A percentile compares a stretch with the other conserved stretches of the same genome.
These are phyloP conservation scores for Salix brachista DNA, from an alignment of 345 rosid genomes.

Conservation along the genomic window DNA sequence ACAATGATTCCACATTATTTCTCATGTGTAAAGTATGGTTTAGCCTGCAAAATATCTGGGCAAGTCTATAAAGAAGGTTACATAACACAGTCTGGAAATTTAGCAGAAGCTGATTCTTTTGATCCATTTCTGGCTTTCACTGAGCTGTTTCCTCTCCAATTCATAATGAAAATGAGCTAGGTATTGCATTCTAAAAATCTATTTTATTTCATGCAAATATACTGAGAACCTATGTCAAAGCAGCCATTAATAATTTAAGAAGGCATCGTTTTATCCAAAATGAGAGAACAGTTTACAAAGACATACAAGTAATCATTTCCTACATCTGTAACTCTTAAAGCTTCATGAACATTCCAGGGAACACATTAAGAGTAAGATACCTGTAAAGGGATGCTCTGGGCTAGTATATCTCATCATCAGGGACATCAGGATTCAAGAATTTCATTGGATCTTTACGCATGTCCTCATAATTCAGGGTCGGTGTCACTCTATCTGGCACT, in stretches of 20 bases:
- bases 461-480: conserved; percentile 53
- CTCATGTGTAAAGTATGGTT: too few species aligned
- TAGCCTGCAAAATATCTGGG: too few species aligned
- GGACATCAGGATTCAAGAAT: conserved; percentile 81
- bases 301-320: neutral
- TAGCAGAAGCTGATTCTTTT: too few species aligned
- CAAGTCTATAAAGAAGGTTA: too few species aligned
- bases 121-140: too few species aligned
- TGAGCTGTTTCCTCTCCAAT: too few species aligned
- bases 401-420: conserved; percentile 86
- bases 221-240: too few species aligned
- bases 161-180: too few species aligned
- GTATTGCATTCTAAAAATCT: too few species aligned
- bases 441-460: conserved; percentile 71
- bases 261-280: neutral
- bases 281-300: neutral
- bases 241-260: neutral
- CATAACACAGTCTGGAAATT: too few species aligned
- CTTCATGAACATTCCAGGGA: neutral
- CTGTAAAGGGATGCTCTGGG: conserved; percentile 16
- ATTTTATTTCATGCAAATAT: too few species aligned
- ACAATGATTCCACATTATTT: too few species aligned
- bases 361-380: conserved; percentile 13
- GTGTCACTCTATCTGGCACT: conserved; percentile 67
- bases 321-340: neutral